Percentiles rank a stretch among this genome's conserved stretches.
Evolutionary conservation across 2,329 filamentous ascomycete genomes (phyloP).

Genomic region (Biscogniauxia mediterranea): DNA sequence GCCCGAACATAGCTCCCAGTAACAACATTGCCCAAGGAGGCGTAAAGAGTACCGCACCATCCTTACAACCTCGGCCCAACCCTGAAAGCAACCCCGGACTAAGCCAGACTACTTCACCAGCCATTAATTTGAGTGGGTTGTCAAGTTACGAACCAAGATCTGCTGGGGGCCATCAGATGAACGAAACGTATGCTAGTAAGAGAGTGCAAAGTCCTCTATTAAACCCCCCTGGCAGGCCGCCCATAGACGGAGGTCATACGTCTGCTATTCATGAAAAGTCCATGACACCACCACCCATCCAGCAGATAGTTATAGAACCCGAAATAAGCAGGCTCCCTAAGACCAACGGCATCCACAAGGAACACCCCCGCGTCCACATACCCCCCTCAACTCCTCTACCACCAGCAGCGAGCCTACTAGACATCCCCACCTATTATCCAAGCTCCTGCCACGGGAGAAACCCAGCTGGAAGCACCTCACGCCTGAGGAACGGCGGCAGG

Average conservation of each 20-base stretch:
- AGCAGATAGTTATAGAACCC: neutral
- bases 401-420: neutral
- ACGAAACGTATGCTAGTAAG: neutral
- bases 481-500: constrained; percentile 16
- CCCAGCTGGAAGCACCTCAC: constrained; percentile 8
- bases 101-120: no score
- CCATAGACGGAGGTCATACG: neutral
- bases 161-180: neutral
- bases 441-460: neutral
- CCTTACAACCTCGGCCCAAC: no score
- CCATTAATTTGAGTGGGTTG: neutral
- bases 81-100: no score
- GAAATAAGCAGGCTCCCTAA: neutral
- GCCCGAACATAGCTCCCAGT: neutral
- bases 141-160: neutral
- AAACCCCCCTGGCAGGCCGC: neutral
- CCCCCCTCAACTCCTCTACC: no score
- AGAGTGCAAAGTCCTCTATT: neutral
- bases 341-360: neutral
- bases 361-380: no score
- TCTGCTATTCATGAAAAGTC: neutral
- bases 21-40: neutral
- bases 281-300: neutral
- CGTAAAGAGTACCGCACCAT: no score
- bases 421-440: neutral